Base-by-base conservation (phyloP, 2,329 filamentous ascomycete genomes). In the Arthrobotrys musiformis region DNA sequence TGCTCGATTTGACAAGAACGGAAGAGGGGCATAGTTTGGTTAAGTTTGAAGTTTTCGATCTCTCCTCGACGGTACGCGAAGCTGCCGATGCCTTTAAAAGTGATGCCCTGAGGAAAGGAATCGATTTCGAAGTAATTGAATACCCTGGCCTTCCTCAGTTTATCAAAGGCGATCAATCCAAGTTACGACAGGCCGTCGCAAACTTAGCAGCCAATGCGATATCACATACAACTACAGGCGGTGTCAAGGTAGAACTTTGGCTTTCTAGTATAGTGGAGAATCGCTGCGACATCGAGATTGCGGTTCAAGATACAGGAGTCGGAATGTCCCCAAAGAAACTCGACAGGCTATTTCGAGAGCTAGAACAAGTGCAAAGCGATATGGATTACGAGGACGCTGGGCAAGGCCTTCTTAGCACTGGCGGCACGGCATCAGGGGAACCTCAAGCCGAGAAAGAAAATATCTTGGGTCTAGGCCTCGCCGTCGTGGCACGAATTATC, bases 181-280 rank as follows among this genome's bases (percentile, higher is more conserved):
- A 91, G 54, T 87, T 97, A n/a, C 88, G 93, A 7, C 93, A 97
- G 81, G 92, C 90, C 0, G 89, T 97, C 19, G 90, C 91, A 1
- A 97, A 97, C 78, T 85, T 97, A 24, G 91, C 90, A 0, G 92
- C 93, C 8, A 97, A 97, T 81, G 93, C 93, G 0, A 89, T 97
- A 22, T 90, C 95, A 79, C 89, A 94, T 80, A 97, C 93, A 0
- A 84, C 84, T 0, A 81, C 85, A 30, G 93, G 93, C 0, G 87
- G 85, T 9, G 88, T 97, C 19, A 89, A 85, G 30, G 87, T 97
- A 0, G 92, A 95, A 75, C 85, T 90, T 19, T 92, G 90, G 81
- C 86, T 91, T 4, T 85, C 86, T 0, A 86, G 89, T 15, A 81
- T 87, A 0, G 82, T 85, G 2, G 86, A 88, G 0, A 83, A 83